Percentiles rank a stretch among this genome's conserved stretches.
phyloP scores from a whole-genome alignment of 2,329 filamentous ascomycete genomes.

The Trichoderma koningii region DNA sequence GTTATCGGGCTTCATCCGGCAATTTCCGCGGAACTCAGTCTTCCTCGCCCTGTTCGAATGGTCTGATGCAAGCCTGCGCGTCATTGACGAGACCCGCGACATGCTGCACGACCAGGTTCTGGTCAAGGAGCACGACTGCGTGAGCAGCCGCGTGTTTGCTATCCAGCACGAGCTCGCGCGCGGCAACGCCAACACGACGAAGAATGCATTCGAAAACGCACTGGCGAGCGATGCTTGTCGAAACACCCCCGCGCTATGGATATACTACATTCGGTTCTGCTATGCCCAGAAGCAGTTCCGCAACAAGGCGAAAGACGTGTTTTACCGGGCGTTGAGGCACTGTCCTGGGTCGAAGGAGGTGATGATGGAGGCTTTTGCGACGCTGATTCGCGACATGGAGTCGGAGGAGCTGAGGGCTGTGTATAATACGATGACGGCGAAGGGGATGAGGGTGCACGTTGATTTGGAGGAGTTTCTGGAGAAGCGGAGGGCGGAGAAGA shows the following conservation, averaged over 20 bases:
- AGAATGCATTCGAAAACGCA: conserved; percentile 56
- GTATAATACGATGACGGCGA: conserved; percentile 50
- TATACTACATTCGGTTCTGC: conserved; percentile 53
- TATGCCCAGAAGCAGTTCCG: conserved; percentile 42
- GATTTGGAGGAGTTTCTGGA: conserved; percentile 54
- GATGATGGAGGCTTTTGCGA: conserved; percentile 55
- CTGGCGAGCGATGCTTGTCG: conserved; percentile 45
- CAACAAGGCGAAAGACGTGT: conserved; percentile 49
- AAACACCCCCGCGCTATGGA: conserved; percentile 51
- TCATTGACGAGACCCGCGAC: conserved; percentile 75
- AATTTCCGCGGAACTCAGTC: conserved; percentile 75
- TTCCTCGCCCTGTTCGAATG: conserved; percentile 74
- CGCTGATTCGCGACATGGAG: conserved; percentile 48
- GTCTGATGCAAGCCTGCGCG: conserved; percentile 69
- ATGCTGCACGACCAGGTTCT: conserved; percentile 59
- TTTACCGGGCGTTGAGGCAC: conserved; percentile 50
- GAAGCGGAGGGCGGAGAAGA: conserved; percentile 34
- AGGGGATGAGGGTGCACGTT: conserved; percentile 53
- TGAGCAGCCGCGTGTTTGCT: conserved; percentile 51
- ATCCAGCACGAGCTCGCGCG: conserved; percentile 53
- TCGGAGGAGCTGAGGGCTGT: conserved; percentile 52
- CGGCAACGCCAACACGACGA: conserved; percentile 53
- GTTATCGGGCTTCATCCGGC: conserved; percentile 59
- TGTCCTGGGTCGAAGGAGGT: conserved; percentile 55
- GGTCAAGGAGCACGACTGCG: conserved; percentile 42